A percentile compares a stretch with the other conserved stretches of the same genome.
These are phyloP conservation scores for Globisporangium uncinulatum DNA, from an alignment of 352 stramenopile genomes.

Conservation along the genomic window DNA sequence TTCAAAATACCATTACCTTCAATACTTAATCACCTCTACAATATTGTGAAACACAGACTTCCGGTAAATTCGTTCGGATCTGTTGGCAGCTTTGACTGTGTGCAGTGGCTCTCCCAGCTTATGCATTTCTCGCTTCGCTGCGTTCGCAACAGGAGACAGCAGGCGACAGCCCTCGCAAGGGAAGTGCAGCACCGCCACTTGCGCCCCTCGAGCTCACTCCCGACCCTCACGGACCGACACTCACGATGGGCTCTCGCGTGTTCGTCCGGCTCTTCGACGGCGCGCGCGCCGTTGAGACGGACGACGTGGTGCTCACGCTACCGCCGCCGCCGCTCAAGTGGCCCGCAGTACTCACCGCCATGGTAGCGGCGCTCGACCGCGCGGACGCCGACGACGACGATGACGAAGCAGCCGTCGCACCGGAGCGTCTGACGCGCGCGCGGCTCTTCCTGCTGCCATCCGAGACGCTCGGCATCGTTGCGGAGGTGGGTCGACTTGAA, in stretches of 20 bases:
- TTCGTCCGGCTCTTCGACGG: slow-evolving; percentile 78
- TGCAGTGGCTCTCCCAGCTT: neutral
- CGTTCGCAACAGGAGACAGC: neutral
- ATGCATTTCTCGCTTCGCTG: neutral
- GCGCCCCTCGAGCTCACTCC: too few species aligned
- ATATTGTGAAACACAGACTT: too few species aligned
- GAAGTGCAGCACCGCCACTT: too few species aligned
- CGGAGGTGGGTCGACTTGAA: slow-evolving; percentile 31
- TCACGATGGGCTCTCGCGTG: slow-evolving; percentile 43
- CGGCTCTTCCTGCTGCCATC: slow-evolving; percentile 61
- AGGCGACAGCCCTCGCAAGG: too few species aligned
- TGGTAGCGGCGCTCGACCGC: slow-evolving; percentile 56
- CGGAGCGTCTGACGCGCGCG: slow-evolving; percentile 27
- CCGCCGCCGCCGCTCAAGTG: slow-evolving; percentile 63
- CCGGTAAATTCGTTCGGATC: too few species aligned
- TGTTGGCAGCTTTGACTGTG: neutral
- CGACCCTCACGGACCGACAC: neutral
- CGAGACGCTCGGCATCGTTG: slow-evolving; percentile 49
- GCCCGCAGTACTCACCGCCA: slow-evolving; percentile 48
- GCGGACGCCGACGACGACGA: slow-evolving; percentile 38
- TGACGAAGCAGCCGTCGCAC: slow-evolving; percentile 18
- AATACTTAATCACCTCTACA: too few species aligned
- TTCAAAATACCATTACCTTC: too few species aligned
- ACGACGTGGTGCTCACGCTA: slow-evolving; percentile 65
- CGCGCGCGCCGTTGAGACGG: slow-evolving; percentile 36